Percentiles rank a stretch among this genome's conserved stretches.
Evolutionary conservation across 495 filamentous ascomycete species (phyloP).

Genomic region (Penicillium robsamsonii): DNA sequence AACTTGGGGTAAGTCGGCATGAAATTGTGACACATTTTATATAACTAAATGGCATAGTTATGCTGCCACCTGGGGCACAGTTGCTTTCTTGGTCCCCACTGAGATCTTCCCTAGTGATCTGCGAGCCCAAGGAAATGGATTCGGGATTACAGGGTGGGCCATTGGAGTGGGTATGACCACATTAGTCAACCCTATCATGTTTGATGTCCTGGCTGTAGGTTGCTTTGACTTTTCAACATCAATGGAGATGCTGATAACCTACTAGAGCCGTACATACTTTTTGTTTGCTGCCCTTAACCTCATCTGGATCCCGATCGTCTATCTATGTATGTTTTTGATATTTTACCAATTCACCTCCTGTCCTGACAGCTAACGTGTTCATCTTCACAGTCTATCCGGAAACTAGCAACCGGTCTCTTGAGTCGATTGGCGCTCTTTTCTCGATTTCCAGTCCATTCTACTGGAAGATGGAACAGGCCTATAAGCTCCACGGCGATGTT

Average conservation of each 20-base stretch:
- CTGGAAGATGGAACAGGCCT: constrained; percentile 42
- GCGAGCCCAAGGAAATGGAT: constrained; percentile 55
- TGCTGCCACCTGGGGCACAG: constrained; percentile 56
- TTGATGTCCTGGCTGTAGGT: constrained; percentile 36
- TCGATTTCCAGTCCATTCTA: constrained; percentile 34
- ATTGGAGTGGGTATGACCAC: constrained; percentile 55
- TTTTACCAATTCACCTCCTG: neutral
- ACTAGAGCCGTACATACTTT: constrained; percentile 49
- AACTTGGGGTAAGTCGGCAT: constrained; percentile 38
- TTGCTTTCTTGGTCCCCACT: constrained; percentile 52
- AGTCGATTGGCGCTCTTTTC: constrained; percentile 59
- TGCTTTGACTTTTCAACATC: neutral
- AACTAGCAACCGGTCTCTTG: constrained; percentile 55
- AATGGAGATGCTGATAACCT: constrained; percentile 6
- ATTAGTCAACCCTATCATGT: constrained; percentile 54
- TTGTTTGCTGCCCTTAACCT: constrained; percentile 54
- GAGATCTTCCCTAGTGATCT: constrained; percentile 54
- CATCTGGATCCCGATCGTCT: constrained; percentile 53
- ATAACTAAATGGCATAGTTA: constrained; percentile 27
- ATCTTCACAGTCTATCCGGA: constrained; percentile 53
- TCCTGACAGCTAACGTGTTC: constrained; percentile 1
- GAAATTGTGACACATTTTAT: neutral
- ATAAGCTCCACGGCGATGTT: constrained; percentile 34
- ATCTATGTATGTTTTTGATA: constrained; percentile 31
- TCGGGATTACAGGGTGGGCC: constrained; percentile 57